Base-by-base conservation (phyloP, 2,329 filamentous ascomycete genomes). In the Xylariaceae sp. region DNA sequence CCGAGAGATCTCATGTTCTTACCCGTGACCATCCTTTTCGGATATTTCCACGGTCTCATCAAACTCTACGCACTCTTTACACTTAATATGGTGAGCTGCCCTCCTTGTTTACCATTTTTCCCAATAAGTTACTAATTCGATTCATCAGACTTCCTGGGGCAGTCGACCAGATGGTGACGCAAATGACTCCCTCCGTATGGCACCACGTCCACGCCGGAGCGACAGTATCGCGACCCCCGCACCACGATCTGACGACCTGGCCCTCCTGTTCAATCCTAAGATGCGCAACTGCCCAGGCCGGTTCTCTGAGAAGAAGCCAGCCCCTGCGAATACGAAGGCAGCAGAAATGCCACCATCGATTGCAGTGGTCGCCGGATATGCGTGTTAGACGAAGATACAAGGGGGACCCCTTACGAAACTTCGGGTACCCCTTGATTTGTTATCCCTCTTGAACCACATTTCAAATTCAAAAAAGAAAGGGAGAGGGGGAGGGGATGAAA, bases 1-100 rank as follows among this genome's bases (percentile, higher is more conserved):
- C 92, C 93, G 3, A 83, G 83, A 66, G 93, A 97, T 72, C 76
- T 96, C 64, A 71, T 89, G 48, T 89, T 89, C 70, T 79, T 96
- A 54, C 91, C 90, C 0, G 80, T 93, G n/a, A 96, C 92, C 45
- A 85, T 97, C 67, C 63, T 91, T 11, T 97, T 97, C 75, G 93
- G 93, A 54, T 97, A 94, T 76, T 89, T 95, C 68, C 93, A 97
- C 73, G 91, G 92, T 62, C 75, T 92, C 62, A 92, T 97, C 80
- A 97, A 97, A 80, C 80, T 96, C 64, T 93, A 93, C 71, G 92
- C 93, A 47, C 81, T 92, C 62, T 80, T 88, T 66, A 96, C 92
- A 60, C 83, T 92, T 67, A 87, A 88, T 71, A 88, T 89, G 84
- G 91, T 95, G 83, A 76, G 67, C 37, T 42, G 42, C 42, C 0